A percentile compares a stretch with the other conserved stretches of the same genome.
Conservation (phyloP, 139 green algal genomes). For the Haematococcus sp. region DNA sequence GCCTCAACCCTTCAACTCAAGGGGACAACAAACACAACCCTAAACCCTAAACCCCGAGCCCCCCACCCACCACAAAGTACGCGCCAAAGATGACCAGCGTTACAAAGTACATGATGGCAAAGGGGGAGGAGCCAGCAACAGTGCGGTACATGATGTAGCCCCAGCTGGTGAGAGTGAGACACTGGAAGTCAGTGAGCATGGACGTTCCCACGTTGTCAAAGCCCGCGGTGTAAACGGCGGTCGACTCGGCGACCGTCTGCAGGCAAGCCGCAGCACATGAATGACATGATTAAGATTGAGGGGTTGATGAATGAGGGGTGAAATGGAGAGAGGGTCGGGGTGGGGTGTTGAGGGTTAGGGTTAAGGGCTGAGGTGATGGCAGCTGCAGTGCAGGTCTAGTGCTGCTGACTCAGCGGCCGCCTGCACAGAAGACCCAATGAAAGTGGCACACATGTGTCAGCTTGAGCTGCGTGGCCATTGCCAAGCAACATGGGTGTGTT, state of each 20-base stretch:
- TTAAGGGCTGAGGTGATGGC: too few species aligned
- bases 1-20: not conserved
- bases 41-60: not conserved
- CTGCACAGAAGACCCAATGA: too few species aligned
- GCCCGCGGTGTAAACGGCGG: conserved; percentile 44
- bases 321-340: too few species aligned
- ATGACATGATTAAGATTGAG: not conserved
- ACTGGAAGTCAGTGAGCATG: conserved; percentile 41
- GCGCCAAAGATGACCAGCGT: conserved; percentile 61
- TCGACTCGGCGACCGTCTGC: conserved; percentile 11
- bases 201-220: conserved; percentile 65
- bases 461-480: too few species aligned
- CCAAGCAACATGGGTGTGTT: too few species aligned
- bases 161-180: conserved; percentile 60
- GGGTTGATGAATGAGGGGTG: not conserved
- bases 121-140: conserved; percentile 38
- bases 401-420: too few species aligned
- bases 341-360: too few species aligned
- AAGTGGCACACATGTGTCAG: too few species aligned
- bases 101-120: conserved; percentile 59
- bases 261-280: not conserved
- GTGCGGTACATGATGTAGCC: conserved; percentile 58
- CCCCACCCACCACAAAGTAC: conserved; percentile 69
- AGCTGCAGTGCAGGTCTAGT: too few species aligned
- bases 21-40: not conserved